phyloP scores from a whole-genome alignment of 148 eudicot species.

The Selenicereus undatus region DNA sequence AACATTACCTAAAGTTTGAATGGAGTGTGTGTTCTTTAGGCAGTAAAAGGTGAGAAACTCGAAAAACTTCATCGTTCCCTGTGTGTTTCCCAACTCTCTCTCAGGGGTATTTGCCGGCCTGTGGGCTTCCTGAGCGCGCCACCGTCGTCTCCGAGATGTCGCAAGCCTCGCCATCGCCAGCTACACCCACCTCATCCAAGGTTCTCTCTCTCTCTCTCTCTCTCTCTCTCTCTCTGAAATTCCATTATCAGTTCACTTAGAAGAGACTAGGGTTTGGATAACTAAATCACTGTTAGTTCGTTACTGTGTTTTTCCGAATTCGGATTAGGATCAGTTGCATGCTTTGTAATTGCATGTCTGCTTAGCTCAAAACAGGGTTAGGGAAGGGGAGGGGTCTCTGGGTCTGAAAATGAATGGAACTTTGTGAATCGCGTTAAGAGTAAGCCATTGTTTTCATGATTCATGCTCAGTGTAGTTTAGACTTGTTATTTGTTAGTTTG shows the following conservation, averaged over 20 bases:
- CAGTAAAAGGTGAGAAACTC: too few relatives aligned
- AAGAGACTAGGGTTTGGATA: not conserved
- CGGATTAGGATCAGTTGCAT: not conserved
- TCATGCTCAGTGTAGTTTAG: not conserved
- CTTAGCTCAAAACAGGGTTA: not conserved
- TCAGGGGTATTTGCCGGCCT: not conserved
- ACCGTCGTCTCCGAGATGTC: slow-evolving; percentile 10
- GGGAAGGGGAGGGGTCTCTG: not conserved
- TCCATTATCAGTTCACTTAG: not conserved
- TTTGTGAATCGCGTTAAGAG: not conserved
- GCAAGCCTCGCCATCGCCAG: slow-evolving; percentile 16
- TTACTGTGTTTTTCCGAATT: not conserved
- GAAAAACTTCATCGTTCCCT: too few relatives aligned
- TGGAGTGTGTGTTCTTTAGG: not conserved
- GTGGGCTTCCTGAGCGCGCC: not conserved
- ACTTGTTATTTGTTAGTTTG: not conserved
- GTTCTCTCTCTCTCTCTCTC: slow-evolving; percentile 4
- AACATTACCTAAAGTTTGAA: too few relatives aligned
- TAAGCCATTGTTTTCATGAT: not conserved
- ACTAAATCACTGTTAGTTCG: not conserved
- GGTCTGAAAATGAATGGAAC: not conserved
- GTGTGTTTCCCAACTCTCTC: not conserved
- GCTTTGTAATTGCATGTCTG: not conserved
- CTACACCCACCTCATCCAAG: slow-evolving; percentile 28
- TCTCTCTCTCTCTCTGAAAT: not conserved